Percentiles rank a stretch among this genome's conserved stretches.
Evolutionary conservation across 2,329 filamentous ascomycete genomes (phyloP).

Genomic region (Chaetomiaceae sp.): DNA sequence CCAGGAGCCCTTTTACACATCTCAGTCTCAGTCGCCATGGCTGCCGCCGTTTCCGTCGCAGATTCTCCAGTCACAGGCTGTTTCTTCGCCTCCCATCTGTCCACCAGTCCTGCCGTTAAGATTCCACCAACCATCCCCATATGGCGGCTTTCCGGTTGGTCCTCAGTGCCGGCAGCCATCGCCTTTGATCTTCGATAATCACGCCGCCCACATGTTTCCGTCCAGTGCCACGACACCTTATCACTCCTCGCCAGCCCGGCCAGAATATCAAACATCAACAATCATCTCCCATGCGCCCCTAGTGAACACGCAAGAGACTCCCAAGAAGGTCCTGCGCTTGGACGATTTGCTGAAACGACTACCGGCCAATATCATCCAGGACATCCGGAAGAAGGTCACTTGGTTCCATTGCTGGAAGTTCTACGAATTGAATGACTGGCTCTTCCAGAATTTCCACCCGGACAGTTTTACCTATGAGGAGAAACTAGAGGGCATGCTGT

Average conservation of each 20-base stretch:
- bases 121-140: constrained; percentile 10
- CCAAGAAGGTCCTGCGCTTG: not conserved
- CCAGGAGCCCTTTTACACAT: constrained; percentile 9
- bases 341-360: constrained; percentile 8
- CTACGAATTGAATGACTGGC: constrained; percentile 12
- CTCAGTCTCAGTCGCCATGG: constrained; percentile 16
- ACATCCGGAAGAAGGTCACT: constrained; percentile 14
- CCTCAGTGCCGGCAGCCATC: constrained; percentile 9
- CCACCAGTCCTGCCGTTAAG: constrained; percentile 8
- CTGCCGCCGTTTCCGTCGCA: constrained; percentile 17
- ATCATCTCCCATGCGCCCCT: too few relatives aligned
- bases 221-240: constrained; percentile 8
- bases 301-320: not conserved
- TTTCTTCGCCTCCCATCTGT: constrained; percentile 13
- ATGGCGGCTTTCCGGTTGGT: constrained; percentile 12
- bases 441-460: constrained; percentile 19
- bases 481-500: constrained; percentile 16
- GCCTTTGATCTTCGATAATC: constrained; percentile 14
- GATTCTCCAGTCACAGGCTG: constrained; percentile 14
- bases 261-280: constrained; percentile 10
- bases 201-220: constrained; percentile 10
- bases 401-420: constrained; percentile 18
- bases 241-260: constrained; percentile 8
- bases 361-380: not conserved
- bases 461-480: constrained; percentile 8